These are phyloP conservation scores for Boletus sensibilis DNA, from an alignment of 768 basidiomycete species.

Conservation along the genomic window DNA sequence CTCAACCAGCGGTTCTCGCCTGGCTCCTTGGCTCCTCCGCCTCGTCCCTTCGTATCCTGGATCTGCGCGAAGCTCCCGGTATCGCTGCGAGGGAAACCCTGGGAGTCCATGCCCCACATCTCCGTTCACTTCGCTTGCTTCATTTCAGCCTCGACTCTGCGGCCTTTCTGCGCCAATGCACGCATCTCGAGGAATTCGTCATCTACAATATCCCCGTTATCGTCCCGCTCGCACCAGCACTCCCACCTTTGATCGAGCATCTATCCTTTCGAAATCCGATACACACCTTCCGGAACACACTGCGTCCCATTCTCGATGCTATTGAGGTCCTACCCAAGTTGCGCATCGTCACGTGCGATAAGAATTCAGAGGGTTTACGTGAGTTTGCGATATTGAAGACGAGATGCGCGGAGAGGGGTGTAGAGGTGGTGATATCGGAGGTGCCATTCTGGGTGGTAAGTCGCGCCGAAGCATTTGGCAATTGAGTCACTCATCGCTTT, in stretches of 20 bases:
- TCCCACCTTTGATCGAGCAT: constrained; percentile 42
- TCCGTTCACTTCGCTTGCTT: constrained; percentile 45
- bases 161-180: constrained; percentile 37
- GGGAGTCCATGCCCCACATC: constrained; percentile 28
- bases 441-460: constrained; percentile 39
- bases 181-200: constrained; percentile 40
- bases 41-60: constrained; percentile 38
- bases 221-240: constrained; percentile 28
- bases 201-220: constrained; percentile 37
- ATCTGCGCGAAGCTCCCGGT: constrained; percentile 39
- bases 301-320: constrained; percentile 32
- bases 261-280: constrained; percentile 36
- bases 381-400: constrained; percentile 26
- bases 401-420: constrained; percentile 31
- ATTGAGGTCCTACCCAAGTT: constrained; percentile 35
- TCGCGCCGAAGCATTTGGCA: neutral
- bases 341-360: constrained; percentile 38
- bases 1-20: constrained; percentile 28
- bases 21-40: constrained; percentile 42
- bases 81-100: constrained; percentile 25
- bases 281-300: constrained; percentile 21
- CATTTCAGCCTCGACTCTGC: constrained; percentile 34
- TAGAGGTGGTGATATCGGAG: constrained; percentile 29
- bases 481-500: neutral
- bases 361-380: constrained; percentile 14